phyloP scores from a whole-genome alignment of 148 eudicot species.

The Camellia lanceoleosa region DNA sequence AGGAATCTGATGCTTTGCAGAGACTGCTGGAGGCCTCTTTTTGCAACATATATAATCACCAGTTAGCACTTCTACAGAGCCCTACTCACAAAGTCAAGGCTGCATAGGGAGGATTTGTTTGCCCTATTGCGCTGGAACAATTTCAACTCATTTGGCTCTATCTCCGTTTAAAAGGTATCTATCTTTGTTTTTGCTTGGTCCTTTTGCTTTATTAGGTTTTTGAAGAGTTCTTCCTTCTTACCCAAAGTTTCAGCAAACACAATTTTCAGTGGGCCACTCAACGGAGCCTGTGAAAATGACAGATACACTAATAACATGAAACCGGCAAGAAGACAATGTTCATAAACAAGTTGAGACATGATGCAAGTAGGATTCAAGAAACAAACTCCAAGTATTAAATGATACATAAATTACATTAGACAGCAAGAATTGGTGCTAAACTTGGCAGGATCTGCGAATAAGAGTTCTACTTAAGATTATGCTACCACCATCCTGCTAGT shows the following conservation, averaged over 20 bases:
- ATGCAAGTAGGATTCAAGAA: not conserved
- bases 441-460: not conserved
- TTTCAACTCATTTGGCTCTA: slow-evolving; percentile 43
- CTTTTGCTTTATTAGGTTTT: slow-evolving; percentile 50
- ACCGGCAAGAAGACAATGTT: not conserved
- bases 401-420: not conserved
- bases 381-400: not conserved
- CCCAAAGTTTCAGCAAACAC: slow-evolving; percentile 71
- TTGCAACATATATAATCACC: slow-evolving; percentile 44
- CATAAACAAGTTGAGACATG: not conserved
- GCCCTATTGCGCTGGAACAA: slow-evolving; percentile 26
- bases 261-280: slow-evolving; percentile 73
- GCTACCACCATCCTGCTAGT: too few species aligned
- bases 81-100: slow-evolving; percentile 38
- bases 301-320: slow-evolving; percentile 17
- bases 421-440: not conserved
- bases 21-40: slow-evolving; percentile 35
- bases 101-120: slow-evolving; percentile 30
- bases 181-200: slow-evolving; percentile 60
- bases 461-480: too few species aligned
- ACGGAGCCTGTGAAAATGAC: slow-evolving; percentile 53
- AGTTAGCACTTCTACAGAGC: slow-evolving; percentile 31
- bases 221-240: slow-evolving; percentile 43
- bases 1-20: slow-evolving; percentile 12
- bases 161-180: slow-evolving; percentile 70